Percentiles rank a stretch among this genome's conserved stretches.
Conservation (phyloP, 768 basidiomycete genomes). For the Multifurca ochricompacta region DNA sequence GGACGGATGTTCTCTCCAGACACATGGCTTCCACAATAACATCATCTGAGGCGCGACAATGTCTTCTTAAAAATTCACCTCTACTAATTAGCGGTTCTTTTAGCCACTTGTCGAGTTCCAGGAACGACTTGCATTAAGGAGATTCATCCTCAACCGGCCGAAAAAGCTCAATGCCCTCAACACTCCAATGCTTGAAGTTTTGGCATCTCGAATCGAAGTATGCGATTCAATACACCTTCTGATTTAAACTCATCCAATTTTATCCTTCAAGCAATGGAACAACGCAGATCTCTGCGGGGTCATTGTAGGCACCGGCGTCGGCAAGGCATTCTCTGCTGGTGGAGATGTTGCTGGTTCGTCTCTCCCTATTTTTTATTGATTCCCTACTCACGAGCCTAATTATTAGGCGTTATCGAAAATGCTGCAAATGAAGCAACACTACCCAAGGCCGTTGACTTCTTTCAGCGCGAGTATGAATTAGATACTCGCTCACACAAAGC, state of each 20-base stretch:
- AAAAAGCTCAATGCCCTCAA: constrained; percentile 78
- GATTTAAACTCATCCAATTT: background rate
- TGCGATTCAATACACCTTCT: constrained; percentile 14
- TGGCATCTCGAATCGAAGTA: constrained; percentile 74
- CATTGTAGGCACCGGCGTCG: constrained; percentile 63
- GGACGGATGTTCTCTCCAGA: constrained; percentile 28
- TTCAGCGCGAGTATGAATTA: constrained; percentile 70
- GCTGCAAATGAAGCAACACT: constrained; percentile 45
- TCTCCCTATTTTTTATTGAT: background rate
- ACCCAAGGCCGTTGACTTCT: constrained; percentile 70
- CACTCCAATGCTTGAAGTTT: constrained; percentile 61
- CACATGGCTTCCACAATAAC: constrained; percentile 29
- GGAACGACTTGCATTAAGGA: constrained; percentile 53
- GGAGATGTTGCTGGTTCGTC: constrained; percentile 84
- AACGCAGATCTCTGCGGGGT: constrained; percentile 60
- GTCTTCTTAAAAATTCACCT: background rate
- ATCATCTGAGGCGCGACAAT: background rate
- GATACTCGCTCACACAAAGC: background rate
- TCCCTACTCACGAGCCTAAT: constrained; percentile 1
- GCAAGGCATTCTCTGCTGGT: constrained; percentile 85
- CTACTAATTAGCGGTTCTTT: constrained; percentile 13
- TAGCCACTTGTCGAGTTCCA: constrained; percentile 55
- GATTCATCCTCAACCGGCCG: constrained; percentile 74
- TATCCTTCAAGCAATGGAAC: constrained; percentile 58
- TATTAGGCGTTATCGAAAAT: constrained; percentile 48